Evolutionary conservation across 345 rosid genomes (phyloP).

Genomic region (Schrenkiella parvula): DNA sequence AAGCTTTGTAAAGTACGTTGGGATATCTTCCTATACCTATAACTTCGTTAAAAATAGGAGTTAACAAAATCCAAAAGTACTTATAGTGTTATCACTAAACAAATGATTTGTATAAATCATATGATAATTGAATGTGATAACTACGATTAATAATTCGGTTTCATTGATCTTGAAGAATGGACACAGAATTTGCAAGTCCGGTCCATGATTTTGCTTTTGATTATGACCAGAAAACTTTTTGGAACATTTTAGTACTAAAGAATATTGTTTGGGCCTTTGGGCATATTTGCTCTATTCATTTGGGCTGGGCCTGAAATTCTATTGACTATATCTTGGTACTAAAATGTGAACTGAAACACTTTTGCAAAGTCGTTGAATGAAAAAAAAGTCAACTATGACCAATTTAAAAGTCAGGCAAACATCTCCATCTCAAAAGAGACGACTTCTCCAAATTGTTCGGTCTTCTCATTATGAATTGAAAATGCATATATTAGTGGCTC

Average conservation of each 20-base stretch:
- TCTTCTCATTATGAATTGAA: not conserved
- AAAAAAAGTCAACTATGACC: slow-evolving; percentile 11
- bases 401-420: not conserved
- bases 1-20: not conserved
- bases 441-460: slow-evolving; percentile 19
- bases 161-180: not conserved
- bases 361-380: not conserved
- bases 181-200: not conserved
- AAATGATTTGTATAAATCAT: not conserved
- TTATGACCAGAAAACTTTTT: not conserved
- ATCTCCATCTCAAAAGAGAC: slow-evolving; percentile 14
- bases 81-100: not conserved
- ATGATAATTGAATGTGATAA: not conserved
- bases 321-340: not conserved
- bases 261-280: not conserved
- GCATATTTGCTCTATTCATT: not conserved
- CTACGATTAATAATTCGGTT: not conserved
- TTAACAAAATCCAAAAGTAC: not conserved
- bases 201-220: not conserved
- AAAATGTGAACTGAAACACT: slow-evolving; percentile 12
- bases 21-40: not conserved
- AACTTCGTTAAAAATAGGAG: not conserved
- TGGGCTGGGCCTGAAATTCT: not conserved
- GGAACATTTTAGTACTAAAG: not conserved
- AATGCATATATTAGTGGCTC: not conserved